Evolutionary conservation across 257 asterid species (phyloP), one percentile per base, ranked within the genome.

Genomic region (Pogostemon cablin): DNA sequence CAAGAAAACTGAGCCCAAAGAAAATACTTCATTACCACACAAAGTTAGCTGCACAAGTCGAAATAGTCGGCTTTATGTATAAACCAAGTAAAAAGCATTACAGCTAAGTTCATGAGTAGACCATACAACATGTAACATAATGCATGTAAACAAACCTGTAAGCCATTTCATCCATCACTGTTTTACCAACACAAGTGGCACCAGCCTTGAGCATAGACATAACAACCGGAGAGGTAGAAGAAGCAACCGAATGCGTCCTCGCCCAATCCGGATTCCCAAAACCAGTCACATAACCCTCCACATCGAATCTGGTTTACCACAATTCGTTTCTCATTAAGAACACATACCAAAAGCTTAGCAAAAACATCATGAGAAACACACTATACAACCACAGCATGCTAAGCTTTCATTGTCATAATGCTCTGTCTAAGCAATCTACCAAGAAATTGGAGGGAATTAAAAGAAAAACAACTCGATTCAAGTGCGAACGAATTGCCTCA

Each of bases 161-260:
- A 50, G 98, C 98, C 98, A 93, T 93, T 85, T 93, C 98, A 82
- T 93, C 98, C 98, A 88, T 88, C 6, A 85, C 82, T 42, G 98
- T 88, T 84, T 75, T 93, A 54, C 95, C 97, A 35, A 93, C 78
- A 75, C 89, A 85, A 65, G 90, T 85, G 65, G 96, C 98, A 65
- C 95, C 98, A 9, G 96, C 96, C n/a, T 78, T 62, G 59, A 88
- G 73, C 77, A 90, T 42, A 10, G 92, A 80, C 74, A 80, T 20
- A 49, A 88, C 92, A 47, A 83, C 80, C 12, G 87, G 86, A 17
- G 98, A 91, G 61, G 95, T 86, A 1, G 85, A 72, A 63, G 77
- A 76, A 50, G 98, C 95, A 25, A 78, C 86, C 8, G 92, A 62
- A 79, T 93, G 98, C 15, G 98, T 90, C 69, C 81, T 77, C 0